Evolutionary conservation across 1,139 yeast species (phyloP).

Genomic region (Diutina neorugosa): DNA sequence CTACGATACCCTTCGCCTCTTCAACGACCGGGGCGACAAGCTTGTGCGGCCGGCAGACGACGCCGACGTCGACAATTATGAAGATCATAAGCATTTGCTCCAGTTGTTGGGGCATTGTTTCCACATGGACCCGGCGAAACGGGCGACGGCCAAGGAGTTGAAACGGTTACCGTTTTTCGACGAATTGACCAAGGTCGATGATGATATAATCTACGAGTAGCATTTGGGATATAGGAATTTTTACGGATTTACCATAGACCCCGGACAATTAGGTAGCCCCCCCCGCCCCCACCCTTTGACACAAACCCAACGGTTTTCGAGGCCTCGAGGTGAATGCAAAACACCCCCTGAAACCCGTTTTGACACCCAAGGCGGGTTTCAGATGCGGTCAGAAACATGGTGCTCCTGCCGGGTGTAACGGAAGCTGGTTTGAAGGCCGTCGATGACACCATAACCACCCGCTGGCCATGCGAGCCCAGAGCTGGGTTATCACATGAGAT

Average conservation of each 20-base stretch:
- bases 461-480: too few species aligned
- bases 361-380: too few species aligned
- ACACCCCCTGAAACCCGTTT: too few species aligned
- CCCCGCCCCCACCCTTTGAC: neutral
- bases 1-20: constrained; percentile 23
- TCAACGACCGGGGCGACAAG: constrained; percentile 10
- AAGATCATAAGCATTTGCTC: constrained; percentile 33
- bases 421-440: too few species aligned
- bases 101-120: constrained; percentile 44
- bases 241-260: neutral
- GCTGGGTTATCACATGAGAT: too few species aligned
- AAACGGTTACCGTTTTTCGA: constrained; percentile 43
- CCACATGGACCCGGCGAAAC: constrained; percentile 42
- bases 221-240: neutral
- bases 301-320: too few species aligned
- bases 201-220: constrained; percentile 21
- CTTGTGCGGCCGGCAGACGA: constrained; percentile 5
- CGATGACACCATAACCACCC: too few species aligned
- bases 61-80: constrained; percentile 17
- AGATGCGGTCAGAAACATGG: too few species aligned
- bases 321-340: too few species aligned
- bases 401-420: too few species aligned
- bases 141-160: constrained; percentile 46
- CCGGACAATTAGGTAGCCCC: too few species aligned
- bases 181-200: constrained; percentile 20